Conservation (phyloP, 805 yeast species). For the Wickerhamiella allomyrinae region DNA sequence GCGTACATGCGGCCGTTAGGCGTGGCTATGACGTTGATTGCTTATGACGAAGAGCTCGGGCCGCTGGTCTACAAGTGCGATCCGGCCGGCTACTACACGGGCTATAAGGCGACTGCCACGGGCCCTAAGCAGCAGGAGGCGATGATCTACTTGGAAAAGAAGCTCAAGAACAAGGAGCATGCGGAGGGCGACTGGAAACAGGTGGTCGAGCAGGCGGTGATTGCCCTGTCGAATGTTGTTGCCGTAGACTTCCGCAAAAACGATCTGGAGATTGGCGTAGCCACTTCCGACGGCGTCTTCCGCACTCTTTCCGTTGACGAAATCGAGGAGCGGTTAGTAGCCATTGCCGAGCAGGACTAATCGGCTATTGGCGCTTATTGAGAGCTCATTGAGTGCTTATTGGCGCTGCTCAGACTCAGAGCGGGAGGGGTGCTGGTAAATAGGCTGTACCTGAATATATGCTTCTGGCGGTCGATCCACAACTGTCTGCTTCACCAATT, state of each 20-base stretch:
- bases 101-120: slow-evolving; percentile 82
- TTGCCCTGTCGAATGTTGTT: slow-evolving; percentile 69
- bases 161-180: slow-evolving; percentile 56
- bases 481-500: too few species aligned
- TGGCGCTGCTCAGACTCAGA: too few species aligned
- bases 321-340: slow-evolving; percentile 83
- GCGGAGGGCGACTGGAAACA: slow-evolving; percentile 76
- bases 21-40: slow-evolving; percentile 75
- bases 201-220: slow-evolving; percentile 80
- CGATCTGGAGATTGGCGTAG: slow-evolving; percentile 88
- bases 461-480: too few species aligned
- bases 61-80: slow-evolving; percentile 86
- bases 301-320: slow-evolving; percentile 65
- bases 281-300: slow-evolving; percentile 50
- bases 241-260: slow-evolving; percentile 89
- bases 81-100: slow-evolving; percentile 92
- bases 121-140: slow-evolving; percentile 98
- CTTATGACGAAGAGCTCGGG: slow-evolving; percentile 80
- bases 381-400: neutral
- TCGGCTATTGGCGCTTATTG: neutral
- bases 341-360: slow-evolving; percentile 93
- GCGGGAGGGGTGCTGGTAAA: too few species aligned
- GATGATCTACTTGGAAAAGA: slow-evolving; percentile 76
- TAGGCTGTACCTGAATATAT: too few species aligned
- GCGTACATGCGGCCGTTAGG: slow-evolving; percentile 99